These are phyloP conservation scores for Pyrenophora seminiperda DNA, from an alignment of 2,329 filamentous ascomycete species.

Conservation along the genomic window DNA sequence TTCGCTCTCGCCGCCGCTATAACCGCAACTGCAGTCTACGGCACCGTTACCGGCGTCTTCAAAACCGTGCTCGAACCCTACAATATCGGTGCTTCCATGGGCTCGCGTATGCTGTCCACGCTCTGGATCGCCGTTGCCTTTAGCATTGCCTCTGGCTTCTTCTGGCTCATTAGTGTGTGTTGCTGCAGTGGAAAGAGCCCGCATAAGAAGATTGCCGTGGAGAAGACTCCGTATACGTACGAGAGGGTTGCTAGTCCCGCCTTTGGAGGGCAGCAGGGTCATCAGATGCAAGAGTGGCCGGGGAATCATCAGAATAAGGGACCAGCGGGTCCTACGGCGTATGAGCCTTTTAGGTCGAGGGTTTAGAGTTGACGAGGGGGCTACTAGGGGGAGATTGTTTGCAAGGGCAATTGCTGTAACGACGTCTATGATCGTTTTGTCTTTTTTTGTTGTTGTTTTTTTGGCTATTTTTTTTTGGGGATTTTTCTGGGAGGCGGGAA, in stretches of 20 bases:
- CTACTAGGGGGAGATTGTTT: no score
- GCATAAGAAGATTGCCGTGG: slow-evolving; percentile 54
- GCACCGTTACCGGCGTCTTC: slow-evolving; percentile 70
- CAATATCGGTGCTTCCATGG: slow-evolving; percentile 69
- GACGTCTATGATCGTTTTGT: slow-evolving; percentile 18
- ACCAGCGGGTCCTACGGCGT: slow-evolving; percentile 41
- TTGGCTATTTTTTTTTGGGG: not conserved
- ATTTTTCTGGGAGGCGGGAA: not conserved
- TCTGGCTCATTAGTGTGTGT: slow-evolving; percentile 92
- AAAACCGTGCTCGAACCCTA: slow-evolving; percentile 71
- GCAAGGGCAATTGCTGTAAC: slow-evolving; percentile 6
- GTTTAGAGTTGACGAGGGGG: no score
- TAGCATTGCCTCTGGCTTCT: slow-evolving; percentile 74
- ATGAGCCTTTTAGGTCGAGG: slow-evolving; percentile 50
- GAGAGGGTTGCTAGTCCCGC: slow-evolving; percentile 58
- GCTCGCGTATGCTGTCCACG: slow-evolving; percentile 70
- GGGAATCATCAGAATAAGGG: slow-evolving; percentile 27
- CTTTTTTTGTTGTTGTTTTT: not conserved
- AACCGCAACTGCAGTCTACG: slow-evolving; percentile 75
- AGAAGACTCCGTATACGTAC: slow-evolving; percentile 67
- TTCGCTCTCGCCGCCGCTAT: slow-evolving; percentile 69
- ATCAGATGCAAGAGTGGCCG: slow-evolving; percentile 25
- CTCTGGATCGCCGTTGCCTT: slow-evolving; percentile 84
- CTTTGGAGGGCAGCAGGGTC: slow-evolving; percentile 41
- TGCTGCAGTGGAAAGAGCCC: slow-evolving; percentile 77